phyloP scores from a whole-genome alignment of 2,329 filamentous ascomycete genomes.

The Saccharata proteae region DNA sequence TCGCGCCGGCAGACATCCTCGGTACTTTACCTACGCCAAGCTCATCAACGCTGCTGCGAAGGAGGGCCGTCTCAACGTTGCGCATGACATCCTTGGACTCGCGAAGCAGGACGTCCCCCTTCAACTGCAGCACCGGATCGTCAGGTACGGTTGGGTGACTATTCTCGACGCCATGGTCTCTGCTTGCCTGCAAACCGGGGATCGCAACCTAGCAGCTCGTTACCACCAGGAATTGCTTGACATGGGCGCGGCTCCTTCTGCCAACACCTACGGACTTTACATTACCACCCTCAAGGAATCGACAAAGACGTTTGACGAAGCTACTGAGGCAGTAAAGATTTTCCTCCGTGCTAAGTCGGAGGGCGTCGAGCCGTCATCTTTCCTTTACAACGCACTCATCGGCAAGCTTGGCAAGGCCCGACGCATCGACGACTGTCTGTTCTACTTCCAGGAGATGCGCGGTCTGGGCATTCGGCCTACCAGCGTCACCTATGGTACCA shows the following conservation, averaged over 20 bases:
- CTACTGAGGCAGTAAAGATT: conserved; percentile 91
- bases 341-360: conserved; percentile 89
- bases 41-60: conserved; percentile 83
- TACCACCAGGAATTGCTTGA: conserved; percentile 86
- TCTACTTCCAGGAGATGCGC: conserved; percentile 98
- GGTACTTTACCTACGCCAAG: conserved; percentile 95
- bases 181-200: conserved; percentile 72
- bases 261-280: conserved; percentile 96
- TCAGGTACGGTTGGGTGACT: conserved; percentile 90
- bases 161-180: conserved; percentile 96
- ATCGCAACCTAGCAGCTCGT: conserved; percentile 67
- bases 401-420: conserved; percentile 97
- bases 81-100: conserved; percentile 78
- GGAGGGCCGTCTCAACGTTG: conserved; percentile 67
- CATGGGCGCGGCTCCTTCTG: conserved; percentile 83
- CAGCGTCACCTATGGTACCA: conserved; percentile 93
- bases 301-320: conserved; percentile 94
- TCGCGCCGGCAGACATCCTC: conserved; percentile 76
- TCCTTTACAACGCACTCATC: conserved; percentile 95
- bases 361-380: conserved; percentile 89
- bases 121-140: conserved; percentile 69
- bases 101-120: conserved; percentile 81
- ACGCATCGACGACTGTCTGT: conserved; percentile 93
- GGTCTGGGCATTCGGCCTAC: conserved; percentile 85
- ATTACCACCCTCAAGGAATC: conserved; percentile 98